Percentiles rank a stretch among this genome's conserved stretches.
phyloP scores from a whole-genome alignment of 768 basidiomycete species.

The Agaricus sinodeliciosus region DNA sequence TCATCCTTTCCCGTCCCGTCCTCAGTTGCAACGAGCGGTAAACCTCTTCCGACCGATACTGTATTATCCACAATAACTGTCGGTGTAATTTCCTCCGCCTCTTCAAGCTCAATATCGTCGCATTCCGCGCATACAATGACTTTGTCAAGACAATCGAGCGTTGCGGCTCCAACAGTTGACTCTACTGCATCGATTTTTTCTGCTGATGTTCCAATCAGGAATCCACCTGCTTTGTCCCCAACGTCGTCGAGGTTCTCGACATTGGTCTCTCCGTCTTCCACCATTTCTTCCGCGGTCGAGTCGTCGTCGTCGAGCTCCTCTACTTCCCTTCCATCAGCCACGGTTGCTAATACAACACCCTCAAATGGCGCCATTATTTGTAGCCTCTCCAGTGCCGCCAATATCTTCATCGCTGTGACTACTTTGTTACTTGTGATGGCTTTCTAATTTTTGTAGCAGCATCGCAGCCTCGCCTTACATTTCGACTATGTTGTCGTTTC shows the following conservation, averaged over 20 bases:
- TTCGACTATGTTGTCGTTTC: too few relatives aligned
- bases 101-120: not conserved
- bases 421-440: too few relatives aligned
- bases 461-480: too few relatives aligned
- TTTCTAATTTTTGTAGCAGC: too few relatives aligned
- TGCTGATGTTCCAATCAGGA: not conserved
- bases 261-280: not conserved
- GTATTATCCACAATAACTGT: conserved; percentile 36
- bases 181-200: conserved; percentile 9
- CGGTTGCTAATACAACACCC: too few relatives aligned
- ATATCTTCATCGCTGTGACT: too few relatives aligned
- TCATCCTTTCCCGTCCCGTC: conserved; percentile 33
- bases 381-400: too few relatives aligned
- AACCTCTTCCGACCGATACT: conserved; percentile 22
- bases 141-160: not conserved
- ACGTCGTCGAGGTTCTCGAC: conserved; percentile 5
- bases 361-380: too few relatives aligned
- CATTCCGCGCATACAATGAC: conserved; percentile 12
- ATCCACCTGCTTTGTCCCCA: not conserved
- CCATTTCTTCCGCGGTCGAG: not conserved
- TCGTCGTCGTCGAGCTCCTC: not conserved
- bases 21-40: conserved; percentile 27
- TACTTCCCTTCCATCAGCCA: not conserved
- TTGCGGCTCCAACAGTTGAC: conserved; percentile 3
- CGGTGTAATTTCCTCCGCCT: conserved; percentile 20